Percentiles rank a stretch among this genome's conserved stretches.
Conservation (phyloP, 345 rosid genomes). For the Trapa incisa region DNA sequence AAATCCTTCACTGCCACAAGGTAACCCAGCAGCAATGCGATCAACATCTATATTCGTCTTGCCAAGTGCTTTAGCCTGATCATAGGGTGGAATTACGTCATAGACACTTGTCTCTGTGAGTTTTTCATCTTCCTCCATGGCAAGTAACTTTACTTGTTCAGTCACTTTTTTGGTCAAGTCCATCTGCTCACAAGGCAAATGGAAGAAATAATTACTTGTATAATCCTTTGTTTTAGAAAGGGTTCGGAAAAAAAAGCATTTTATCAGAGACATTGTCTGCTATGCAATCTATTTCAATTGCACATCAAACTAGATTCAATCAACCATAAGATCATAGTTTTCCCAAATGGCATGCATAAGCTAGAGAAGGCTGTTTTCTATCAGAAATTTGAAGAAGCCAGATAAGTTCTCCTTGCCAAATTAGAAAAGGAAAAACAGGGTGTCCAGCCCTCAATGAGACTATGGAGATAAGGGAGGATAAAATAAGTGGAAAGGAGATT, state of each 20-base stretch:
- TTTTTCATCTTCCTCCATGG: constrained; percentile 80
- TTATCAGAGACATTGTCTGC: neutral
- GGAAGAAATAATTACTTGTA: constrained; percentile 3
- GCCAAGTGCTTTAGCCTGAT: constrained; percentile 99
- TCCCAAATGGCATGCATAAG: neutral
- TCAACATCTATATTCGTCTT: constrained; percentile 89
- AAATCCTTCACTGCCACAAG: constrained; percentile 98
- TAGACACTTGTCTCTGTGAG: constrained; percentile 55
- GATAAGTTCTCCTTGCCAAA: too few relatives aligned
- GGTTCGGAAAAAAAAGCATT: neutral
- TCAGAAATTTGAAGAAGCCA: too few relatives aligned
- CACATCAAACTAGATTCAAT: neutral
- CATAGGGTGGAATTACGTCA: constrained; percentile 73
- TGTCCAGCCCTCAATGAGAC: neutral
- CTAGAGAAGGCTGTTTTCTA: neutral
- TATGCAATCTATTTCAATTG: neutral
- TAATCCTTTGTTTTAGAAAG: neutral
- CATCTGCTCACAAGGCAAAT: constrained; percentile 30
- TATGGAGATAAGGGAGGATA: neutral
- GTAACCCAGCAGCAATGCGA: constrained; percentile 98
- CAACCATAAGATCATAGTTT: neutral
- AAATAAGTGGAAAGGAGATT: too few relatives aligned
- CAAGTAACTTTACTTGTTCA: constrained; percentile 80
- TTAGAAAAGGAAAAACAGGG: neutral
- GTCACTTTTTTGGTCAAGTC: constrained; percentile 85